Percentiles rank a stretch among this genome's conserved stretches.
phyloP scores from a whole-genome alignment of 1,284 basidiomycete genomes.

The Pterula multifida region DNA sequence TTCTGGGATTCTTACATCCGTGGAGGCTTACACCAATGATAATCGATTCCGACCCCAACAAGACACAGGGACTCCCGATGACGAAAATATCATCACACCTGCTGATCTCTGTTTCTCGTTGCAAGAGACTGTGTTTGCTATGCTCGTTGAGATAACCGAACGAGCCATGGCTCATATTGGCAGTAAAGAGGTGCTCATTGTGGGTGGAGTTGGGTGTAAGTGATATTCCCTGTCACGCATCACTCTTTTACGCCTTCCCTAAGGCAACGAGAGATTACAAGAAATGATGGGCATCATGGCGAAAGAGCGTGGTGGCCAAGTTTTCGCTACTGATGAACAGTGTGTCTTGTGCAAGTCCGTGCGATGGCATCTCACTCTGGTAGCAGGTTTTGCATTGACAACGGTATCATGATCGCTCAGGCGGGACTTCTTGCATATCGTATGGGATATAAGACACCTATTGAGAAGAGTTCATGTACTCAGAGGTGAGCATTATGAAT shows the following conservation, averaged over 20 bases:
- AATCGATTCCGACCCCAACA: conserved; percentile 49
- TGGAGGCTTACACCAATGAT: conserved; percentile 81
- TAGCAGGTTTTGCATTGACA: conserved; percentile 93
- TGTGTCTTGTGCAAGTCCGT: conserved; percentile 19
- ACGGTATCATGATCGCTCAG: conserved; percentile 99
- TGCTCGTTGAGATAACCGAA: conserved; percentile 99
- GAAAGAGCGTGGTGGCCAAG: conserved; percentile 74
- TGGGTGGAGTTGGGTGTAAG: conserved; percentile 97
- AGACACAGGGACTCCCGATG: conserved; percentile 23
- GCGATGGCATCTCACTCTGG: conserved; percentile 6
- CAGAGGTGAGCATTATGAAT: conserved; percentile 49
- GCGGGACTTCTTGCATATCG: conserved; percentile 87
- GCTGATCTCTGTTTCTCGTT: conserved; percentile 94
- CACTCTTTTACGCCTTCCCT: conserved; percentile 1
- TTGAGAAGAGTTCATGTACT: conserved; percentile 78
- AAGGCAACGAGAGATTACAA: conserved; percentile 87
- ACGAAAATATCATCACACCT: conserved; percentile 74
- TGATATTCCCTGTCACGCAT: conserved; percentile 10
- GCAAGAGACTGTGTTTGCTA: conserved; percentile 96
- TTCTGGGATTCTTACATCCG: conserved; percentile 84
- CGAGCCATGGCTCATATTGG: conserved; percentile 98
- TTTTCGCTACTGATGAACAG: conserved; percentile 97
- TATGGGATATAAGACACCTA: conserved; percentile 79
- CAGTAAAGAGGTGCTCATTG: conserved; percentile 91
- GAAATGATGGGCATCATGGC: conserved; percentile 99